phyloP scores from a whole-genome alignment of 164 flowering plant species.

The Piper betle region DNA sequence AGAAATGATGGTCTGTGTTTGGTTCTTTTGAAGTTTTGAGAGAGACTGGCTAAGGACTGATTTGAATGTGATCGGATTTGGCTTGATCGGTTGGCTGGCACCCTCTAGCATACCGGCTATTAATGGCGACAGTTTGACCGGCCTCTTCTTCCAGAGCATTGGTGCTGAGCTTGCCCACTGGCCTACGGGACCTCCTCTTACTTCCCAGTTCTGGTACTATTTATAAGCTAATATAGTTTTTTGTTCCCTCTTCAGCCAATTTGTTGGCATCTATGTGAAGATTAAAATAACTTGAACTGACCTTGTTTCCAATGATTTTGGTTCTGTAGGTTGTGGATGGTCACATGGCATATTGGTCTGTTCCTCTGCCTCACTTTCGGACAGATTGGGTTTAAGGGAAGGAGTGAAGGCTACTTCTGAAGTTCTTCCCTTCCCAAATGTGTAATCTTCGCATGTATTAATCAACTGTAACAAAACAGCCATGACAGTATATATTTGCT shows the following conservation, averaged over 20 bases:
- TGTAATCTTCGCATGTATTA: background rate
- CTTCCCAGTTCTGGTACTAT: slow-evolving; percentile 70
- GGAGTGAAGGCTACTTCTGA: slow-evolving; percentile 22
- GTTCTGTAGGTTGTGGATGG: slow-evolving; percentile 65
- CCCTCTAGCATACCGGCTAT: slow-evolving; percentile 84
- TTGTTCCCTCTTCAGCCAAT: background rate
- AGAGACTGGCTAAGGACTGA: slow-evolving; percentile 80
- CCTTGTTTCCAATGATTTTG: background rate
- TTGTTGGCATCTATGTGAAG: background rate
- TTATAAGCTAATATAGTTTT: background rate
- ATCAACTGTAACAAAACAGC: background rate
- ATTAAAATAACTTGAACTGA: background rate
- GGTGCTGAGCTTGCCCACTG: slow-evolving; percentile 81
- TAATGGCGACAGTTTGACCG: slow-evolving; percentile 79
- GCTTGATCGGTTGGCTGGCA: slow-evolving; percentile 91
- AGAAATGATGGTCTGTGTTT: background rate
- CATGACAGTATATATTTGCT: background rate
- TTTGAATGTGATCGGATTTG: slow-evolving; percentile 81
- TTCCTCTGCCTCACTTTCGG: slow-evolving; percentile 81
- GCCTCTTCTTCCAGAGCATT: slow-evolving; percentile 87
- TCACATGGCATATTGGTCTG: slow-evolving; percentile 79
- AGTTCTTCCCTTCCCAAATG: background rate
- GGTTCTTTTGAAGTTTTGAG: slow-evolving; percentile 32
- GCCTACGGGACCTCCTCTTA: slow-evolving; percentile 72
- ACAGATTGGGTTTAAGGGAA: slow-evolving; percentile 95